Base-by-base conservation (phyloP, 2,329 filamentous ascomycete species). In the Xylaria sp. region DNA sequence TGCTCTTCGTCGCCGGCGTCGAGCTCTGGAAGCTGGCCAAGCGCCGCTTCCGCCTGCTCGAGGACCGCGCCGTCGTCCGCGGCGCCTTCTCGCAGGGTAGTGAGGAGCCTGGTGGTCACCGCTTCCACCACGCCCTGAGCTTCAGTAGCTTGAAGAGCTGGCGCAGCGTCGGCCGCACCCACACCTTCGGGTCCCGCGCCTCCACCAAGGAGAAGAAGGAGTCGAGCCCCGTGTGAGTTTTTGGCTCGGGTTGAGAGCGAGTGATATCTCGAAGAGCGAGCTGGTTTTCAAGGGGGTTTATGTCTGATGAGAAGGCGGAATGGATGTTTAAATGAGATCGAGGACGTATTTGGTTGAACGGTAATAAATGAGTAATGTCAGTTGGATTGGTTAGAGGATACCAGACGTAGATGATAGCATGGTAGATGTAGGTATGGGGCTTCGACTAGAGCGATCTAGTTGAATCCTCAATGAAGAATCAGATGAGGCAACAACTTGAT, bases 21-120 rank as follows among this genome's bases (percentile, higher is more conserved):
- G 89, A 92, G 75, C 69, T 74, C 8, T 92, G 88, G 88, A 91
- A 92, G 75, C 79, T 80, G 63, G 70, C 73, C 56, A 92, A 92
- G 82, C 77, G 88, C 45, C 64, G 68, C 41, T 77, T 78, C 63
- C 71, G 73, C 50, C 73, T 83, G 21, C 75, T 85, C 48, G 77
- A 83, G 62, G 81, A 82, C 52, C 71, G 74, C 19, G 74, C 77
- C 43, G 78, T 83, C 24, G 74, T 77, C 47, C 72, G 74, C 37
- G 80, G 80, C 34, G 64, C 71, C 18, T 84, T 82, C 75, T 75
- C 74, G 39, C 82, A 84, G 67, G 81, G 81, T 16, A 74, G 76
- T 39, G 73, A 78, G 26, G 77, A 79, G 9, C 61, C 61, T 26
- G 75, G 74, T 26, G 75, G 74, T 2, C 68, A 73, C 45, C 76